These are phyloP conservation scores for Houttuynia cordata DNA, from an alignment of 164 flowering plant genomes.

Conservation along the genomic window DNA sequence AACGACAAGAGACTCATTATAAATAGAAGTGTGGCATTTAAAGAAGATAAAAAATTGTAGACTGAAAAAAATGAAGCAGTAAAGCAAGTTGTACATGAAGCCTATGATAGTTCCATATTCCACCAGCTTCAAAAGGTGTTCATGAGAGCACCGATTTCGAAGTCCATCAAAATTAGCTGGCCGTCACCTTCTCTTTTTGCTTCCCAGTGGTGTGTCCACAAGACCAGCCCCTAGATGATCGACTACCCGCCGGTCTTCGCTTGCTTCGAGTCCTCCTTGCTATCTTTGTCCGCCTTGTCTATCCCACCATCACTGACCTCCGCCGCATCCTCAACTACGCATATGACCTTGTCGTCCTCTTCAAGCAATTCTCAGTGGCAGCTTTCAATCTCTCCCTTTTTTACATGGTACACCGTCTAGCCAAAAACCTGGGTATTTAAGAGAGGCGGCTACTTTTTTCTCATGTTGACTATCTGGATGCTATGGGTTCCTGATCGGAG, in stretches of 20 bases:
- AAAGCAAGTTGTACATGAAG: too few species aligned
- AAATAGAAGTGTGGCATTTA: too few species aligned
- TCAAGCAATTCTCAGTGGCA: slow-evolving; percentile 59
- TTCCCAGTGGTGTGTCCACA: slow-evolving; percentile 57
- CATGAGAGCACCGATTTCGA: slow-evolving; percentile 89
- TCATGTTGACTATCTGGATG: slow-evolving; percentile 79
- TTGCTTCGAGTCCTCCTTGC: slow-evolving; percentile 69
- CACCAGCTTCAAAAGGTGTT: too few species aligned
- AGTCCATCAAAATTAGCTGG: slow-evolving; percentile 92
- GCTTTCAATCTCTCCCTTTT: slow-evolving; percentile 40
- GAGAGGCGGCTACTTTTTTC: slow-evolving; percentile 41
- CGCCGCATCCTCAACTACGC: slow-evolving; percentile 50
- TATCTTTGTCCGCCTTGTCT: slow-evolving; percentile 40
- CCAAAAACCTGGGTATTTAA: slow-evolving; percentile 18
- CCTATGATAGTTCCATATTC: too few species aligned
- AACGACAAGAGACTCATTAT: too few species aligned
- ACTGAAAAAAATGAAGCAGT: too few species aligned
- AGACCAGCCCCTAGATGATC: slow-evolving; percentile 88
- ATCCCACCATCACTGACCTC: slow-evolving; percentile 56
- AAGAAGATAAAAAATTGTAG: too few species aligned
- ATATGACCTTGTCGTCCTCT: slow-evolving; percentile 35
- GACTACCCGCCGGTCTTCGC: slow-evolving; percentile 96
- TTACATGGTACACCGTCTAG: slow-evolving; percentile 35
- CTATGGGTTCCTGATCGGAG: slow-evolving; percentile 79
- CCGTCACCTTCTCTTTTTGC: slow-evolving; percentile 78